phyloP scores from a whole-genome alignment of 192 early-diverging fungal genomes.

The Radiomyces spectabilis region DNA sequence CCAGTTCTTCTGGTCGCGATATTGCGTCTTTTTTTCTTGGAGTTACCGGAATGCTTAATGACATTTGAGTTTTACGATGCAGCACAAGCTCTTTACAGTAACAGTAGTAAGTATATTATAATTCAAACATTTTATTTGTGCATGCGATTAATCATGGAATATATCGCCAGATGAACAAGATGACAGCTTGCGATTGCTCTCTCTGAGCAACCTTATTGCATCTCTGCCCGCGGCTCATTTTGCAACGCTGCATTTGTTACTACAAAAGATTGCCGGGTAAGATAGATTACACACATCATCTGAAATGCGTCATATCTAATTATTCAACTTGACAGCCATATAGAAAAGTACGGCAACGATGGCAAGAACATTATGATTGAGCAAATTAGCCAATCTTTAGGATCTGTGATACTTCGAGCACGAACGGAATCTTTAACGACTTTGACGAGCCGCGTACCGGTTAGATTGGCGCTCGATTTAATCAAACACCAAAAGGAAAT shows the following conservation, averaged over 20 bases:
- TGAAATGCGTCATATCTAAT: not conserved
- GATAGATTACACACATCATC: too few species aligned
- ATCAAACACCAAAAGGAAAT: constrained; percentile 34
- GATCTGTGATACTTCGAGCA: constrained; percentile 39
- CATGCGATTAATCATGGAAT: not conserved
- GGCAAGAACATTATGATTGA: too few species aligned
- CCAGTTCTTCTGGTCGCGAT: constrained; percentile 48
- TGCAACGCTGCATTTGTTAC: constrained; percentile 33
- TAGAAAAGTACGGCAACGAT: too few species aligned
- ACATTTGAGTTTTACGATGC: constrained; percentile 67
- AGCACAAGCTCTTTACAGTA: constrained; percentile 55
- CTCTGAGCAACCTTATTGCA: constrained; percentile 38
- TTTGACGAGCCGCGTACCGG: constrained; percentile 34
- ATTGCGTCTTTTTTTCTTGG: constrained; percentile 61
- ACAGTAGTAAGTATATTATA: constrained; percentile 21
- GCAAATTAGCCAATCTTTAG: constrained; percentile 40
- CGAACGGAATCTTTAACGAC: constrained; percentile 31
- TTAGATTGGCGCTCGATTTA: constrained; percentile 34
- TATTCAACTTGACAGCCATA: not conserved
- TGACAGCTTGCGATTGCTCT: constrained; percentile 22
- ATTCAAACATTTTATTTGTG: not conserved
- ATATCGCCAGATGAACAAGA: constrained; percentile 19
- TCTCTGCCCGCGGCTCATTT: constrained; percentile 38
- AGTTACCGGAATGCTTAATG: constrained; percentile 59
- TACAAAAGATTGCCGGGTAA: constrained; percentile 22